These are phyloP conservation scores for Irpex sp. DNA, from an alignment of 1,284 basidiomycete genomes.

Conservation along the genomic window DNA sequence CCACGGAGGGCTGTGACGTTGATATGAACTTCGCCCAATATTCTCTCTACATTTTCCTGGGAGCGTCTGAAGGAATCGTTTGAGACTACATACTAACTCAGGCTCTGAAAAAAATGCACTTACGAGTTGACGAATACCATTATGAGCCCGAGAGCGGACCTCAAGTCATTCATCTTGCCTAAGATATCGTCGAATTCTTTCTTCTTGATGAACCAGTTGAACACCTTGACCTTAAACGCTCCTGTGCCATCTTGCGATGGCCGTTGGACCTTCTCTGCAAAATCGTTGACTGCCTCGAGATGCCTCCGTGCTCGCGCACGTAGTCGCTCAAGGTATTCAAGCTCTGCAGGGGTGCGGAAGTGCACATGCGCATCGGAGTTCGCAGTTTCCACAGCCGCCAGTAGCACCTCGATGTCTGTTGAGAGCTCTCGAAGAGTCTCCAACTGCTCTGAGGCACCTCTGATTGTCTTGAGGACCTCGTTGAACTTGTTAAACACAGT, in stretches of 20 bases:
- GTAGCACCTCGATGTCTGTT: not conserved
- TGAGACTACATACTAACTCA: not conserved
- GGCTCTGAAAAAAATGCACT: not conserved
- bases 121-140: not conserved
- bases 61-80: not conserved
- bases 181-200: not conserved
- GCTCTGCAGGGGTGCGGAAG: not conserved
- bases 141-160: not conserved
- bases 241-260: not conserved
- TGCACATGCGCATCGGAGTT: not conserved
- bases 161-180: not conserved
- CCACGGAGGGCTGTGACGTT: not conserved
- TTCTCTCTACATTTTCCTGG: not conserved
- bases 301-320: not conserved
- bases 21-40: not conserved
- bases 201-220: not conserved
- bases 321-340: not conserved
- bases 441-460: not conserved
- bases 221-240: not conserved
- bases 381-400: not conserved
- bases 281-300: not conserved
- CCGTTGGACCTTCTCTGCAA: not conserved
- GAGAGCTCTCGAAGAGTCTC: not conserved
- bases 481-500: not conserved
- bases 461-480: not conserved